A percentile compares a stretch with the other conserved stretches of the same genome.
Conservation (phyloP, 163 green algal genomes). For the Chlorella variabilis region DNA sequence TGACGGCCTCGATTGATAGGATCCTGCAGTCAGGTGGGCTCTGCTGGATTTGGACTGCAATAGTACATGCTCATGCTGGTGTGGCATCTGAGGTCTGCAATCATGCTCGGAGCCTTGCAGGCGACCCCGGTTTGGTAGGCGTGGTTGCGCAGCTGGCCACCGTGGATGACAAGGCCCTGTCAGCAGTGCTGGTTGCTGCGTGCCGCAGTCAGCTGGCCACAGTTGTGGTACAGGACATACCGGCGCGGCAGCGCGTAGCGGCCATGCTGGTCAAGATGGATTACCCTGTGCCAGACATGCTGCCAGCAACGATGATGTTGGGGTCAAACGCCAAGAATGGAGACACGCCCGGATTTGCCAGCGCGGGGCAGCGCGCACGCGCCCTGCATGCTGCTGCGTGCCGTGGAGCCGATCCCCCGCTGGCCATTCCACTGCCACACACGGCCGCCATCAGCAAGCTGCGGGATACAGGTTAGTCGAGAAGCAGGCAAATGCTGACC, state of each 20-base stretch:
- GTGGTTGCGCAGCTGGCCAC: conserved; percentile 76
- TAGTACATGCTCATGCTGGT: too few relatives aligned
- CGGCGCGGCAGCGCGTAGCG: conserved; percentile 52
- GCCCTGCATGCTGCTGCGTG: conserved; percentile 58
- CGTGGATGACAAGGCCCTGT: conserved; percentile 65
- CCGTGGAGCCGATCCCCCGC: conserved; percentile 56
- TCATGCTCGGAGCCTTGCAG: not conserved
- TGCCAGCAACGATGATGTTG: conserved; percentile 53
- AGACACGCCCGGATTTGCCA: conserved; percentile 36
- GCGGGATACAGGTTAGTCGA: conserved; percentile 21
- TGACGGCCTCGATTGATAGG: conserved; percentile 55
- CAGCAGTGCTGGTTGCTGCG: conserved; percentile 54
- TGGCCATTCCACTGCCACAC: conserved; percentile 77
- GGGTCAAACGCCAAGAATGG: not conserved
- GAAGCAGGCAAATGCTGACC: too few relatives aligned
- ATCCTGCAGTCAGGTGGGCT: conserved; percentile 51
- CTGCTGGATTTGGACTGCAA: not conserved
- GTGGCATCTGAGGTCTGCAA: too few relatives aligned
- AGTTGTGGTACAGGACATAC: conserved; percentile 61
- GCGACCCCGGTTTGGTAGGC: conserved; percentile 67
- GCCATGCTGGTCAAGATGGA: conserved; percentile 26
- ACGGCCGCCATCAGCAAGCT: conserved; percentile 41
- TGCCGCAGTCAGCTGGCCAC: conserved; percentile 60
- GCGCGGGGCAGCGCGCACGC: conserved; percentile 43
- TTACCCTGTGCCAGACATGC: conserved; percentile 64